Evolutionary conservation across 129 eudicot species (phyloP).

Genomic region (Tagetes erecta): DNA sequence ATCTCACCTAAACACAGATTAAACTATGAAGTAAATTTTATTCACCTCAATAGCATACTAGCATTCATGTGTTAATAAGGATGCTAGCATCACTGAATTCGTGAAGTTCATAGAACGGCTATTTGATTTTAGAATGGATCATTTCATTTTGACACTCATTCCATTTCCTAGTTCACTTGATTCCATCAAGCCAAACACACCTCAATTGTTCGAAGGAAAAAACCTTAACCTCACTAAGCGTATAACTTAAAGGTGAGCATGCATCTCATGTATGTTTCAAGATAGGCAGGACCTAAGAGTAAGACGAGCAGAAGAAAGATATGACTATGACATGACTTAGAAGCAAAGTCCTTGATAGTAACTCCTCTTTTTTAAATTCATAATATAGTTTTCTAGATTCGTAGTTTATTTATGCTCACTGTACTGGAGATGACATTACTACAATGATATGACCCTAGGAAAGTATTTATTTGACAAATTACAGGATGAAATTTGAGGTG

Average conservation of each 20-base stretch:
- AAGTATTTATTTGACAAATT: neutral
- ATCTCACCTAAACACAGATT: neutral
- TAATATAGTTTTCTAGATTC: neutral
- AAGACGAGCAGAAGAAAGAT: neutral
- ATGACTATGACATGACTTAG: neutral
- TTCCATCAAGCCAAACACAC: neutral
- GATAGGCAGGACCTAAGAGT: neutral
- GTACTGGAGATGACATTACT: neutral
- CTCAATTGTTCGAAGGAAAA: neutral
- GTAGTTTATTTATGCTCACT: neutral
- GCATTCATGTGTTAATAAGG: neutral
- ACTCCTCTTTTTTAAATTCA: neutral
- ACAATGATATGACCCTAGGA: neutral
- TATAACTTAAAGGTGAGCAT: neutral
- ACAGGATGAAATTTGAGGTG: neutral
- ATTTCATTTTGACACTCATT: neutral
- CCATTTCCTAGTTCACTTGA: neutral
- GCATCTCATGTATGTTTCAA: neutral
- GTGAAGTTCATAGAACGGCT: neutral
- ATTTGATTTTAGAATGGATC: neutral
- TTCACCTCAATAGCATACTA: neutral
- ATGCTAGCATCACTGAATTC: neutral
- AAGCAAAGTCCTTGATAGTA: neutral
- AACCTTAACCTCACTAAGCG: neutral
- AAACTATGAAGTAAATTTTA: neutral